phyloP scores from a whole-genome alignment of 805 yeast species.

The Blastobotrys robertii region DNA sequence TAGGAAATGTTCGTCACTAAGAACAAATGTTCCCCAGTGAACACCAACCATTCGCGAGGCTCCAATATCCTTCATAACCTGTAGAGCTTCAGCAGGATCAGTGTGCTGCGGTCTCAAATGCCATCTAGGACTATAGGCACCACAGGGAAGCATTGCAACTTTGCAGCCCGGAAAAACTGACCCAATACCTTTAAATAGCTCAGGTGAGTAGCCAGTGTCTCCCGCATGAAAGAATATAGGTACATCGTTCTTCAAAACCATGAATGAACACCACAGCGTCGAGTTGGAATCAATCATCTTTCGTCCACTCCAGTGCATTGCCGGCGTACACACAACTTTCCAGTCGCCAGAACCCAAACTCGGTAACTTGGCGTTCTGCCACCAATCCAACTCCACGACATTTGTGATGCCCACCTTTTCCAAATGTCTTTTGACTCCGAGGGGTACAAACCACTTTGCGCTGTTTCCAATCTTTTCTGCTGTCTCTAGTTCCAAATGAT shows the following conservation, averaged over 20 bases:
- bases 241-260: constrained; percentile 54
- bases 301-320: constrained; percentile 91
- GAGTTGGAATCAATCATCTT: constrained; percentile 68
- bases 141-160: constrained; percentile 79
- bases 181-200: constrained; percentile 58
- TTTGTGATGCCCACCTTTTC: constrained; percentile 49
- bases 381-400: constrained; percentile 81
- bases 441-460: constrained; percentile 78
- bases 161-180: constrained; percentile 51
- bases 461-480: constrained; percentile 45
- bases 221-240: constrained; percentile 87
- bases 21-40: constrained; percentile 93
- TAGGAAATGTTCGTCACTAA: constrained; percentile 77
- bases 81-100: constrained; percentile 66
- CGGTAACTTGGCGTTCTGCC: constrained; percentile 56
- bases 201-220: constrained; percentile 83
- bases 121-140: constrained; percentile 93
- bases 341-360: constrained; percentile 36
- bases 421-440: constrained; percentile 58
- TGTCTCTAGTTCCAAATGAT: constrained; percentile 68
- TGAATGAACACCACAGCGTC: constrained; percentile 83
- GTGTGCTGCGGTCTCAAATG: constrained; percentile 86
- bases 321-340: constrained; percentile 82
- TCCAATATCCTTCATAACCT: constrained; percentile 53
- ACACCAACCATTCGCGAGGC: constrained; percentile 69